Conservation (phyloP, 2,329 filamentous ascomycete species). For the Pseudocercospora vitis region DNA sequence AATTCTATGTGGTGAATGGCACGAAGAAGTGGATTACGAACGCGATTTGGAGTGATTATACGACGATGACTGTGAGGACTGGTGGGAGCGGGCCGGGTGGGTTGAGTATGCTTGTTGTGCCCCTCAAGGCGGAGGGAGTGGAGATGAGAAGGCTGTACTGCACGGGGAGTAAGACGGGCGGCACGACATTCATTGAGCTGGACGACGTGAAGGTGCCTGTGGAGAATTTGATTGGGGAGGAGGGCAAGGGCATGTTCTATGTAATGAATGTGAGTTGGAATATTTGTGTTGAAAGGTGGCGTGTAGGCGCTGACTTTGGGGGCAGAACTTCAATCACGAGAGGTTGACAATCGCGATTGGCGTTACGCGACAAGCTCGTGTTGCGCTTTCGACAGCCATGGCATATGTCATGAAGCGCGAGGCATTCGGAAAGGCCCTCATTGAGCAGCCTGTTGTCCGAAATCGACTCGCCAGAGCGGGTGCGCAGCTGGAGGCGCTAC, state of each 20-base stretch:
- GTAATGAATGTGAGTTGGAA: constrained; percentile 35
- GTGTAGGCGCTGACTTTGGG: constrained; percentile 29
- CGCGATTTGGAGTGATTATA: constrained; percentile 67
- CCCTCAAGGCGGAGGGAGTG: constrained; percentile 58
- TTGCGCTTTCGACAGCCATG: constrained; percentile 59
- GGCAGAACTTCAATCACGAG: constrained; percentile 26
- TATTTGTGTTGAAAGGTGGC: not conserved
- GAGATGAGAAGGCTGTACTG: constrained; percentile 66
- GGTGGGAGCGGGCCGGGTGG: constrained; percentile 49
- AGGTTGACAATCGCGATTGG: constrained; percentile 66
- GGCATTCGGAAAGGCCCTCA: constrained; percentile 64
- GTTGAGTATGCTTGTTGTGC: constrained; percentile 25
- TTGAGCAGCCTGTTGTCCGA: constrained; percentile 71
- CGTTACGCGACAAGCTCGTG: constrained; percentile 60
- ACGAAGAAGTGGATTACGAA: constrained; percentile 79
- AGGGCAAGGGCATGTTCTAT: constrained; percentile 71
- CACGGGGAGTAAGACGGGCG: constrained; percentile 61
- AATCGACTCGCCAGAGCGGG: constrained; percentile 68
- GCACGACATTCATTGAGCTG: constrained; percentile 72
- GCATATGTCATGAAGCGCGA: constrained; percentile 64
- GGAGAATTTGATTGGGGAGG: constrained; percentile 67
- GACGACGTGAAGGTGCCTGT: constrained; percentile 71
- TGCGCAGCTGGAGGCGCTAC: constrained; percentile 66
- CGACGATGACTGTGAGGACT: constrained; percentile 63
- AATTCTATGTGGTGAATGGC: constrained; percentile 69